Base-by-base conservation (phyloP, 2,329 filamentous ascomycete species). In the Cladosporium sp. region DNA sequence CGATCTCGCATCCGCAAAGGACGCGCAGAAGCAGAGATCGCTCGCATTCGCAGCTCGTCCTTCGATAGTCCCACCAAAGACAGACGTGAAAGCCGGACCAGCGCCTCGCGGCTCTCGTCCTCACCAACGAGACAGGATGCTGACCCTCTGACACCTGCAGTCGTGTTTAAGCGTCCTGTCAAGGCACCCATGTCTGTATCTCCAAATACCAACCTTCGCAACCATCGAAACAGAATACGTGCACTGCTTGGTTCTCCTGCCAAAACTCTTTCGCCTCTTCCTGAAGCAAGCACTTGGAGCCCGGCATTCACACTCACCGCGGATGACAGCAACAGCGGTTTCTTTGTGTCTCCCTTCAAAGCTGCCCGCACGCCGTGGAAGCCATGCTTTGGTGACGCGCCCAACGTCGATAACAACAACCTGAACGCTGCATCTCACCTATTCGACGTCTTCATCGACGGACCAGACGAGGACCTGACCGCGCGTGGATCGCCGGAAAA, bases 21-120 rank as follows among this genome's bases (percentile, higher is more conserved):
- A 33, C 90, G 94, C 67, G 95, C 95, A 18, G 95, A 98, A 78
- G 93, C 96, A 73, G 95, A 97, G 78, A 97, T 99, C 81, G 91
- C 91, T 55, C 91, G 94, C 49, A 89, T 98, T 63, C 90, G 95
- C 70, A 91, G 91, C 68, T 97, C 94, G 1, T 97, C 93, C 1
- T 94, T 93, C 73, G 93, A 97, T 73, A 98, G 93, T 74, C 95
- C 95, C 5, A 91, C 88, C 59, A 93, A 92, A 80, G 72, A 75
- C 50, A 67, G 70, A 58, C 84, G 85, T 14, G 81, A 81, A 65
- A 80, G 83, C 67, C 82, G 83, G 40, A 84, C 85, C 55, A 74
- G 78, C 11, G 70, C 65, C 50, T 70, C 72, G 26, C 70, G 72
- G 46, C 73, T 77, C 57, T 69, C 66, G 33, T 77, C 75, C 1